Evolutionary conservation across 306 rosid genomes (phyloP), one percentile per base, ranked within the genome.

Genomic region (Abrus pulchellus): DNA sequence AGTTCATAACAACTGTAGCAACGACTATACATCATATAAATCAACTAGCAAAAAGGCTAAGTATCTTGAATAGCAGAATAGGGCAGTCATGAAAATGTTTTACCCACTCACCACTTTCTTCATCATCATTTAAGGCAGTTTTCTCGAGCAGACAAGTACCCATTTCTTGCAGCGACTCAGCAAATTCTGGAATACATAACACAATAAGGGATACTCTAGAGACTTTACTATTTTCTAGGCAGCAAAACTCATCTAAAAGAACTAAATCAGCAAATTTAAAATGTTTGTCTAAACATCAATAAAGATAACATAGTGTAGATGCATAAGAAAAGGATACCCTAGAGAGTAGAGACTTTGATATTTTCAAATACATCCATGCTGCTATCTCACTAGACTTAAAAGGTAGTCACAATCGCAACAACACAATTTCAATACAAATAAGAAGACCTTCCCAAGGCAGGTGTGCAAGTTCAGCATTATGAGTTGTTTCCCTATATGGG

Each of bases 111-210:
- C 97, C 89, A 59, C 88, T 88, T 74, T 88, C 90, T 79, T 81
- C 87, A 77, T 87, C 87, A 55, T 91, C 88, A 68, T 88, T 79
- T 66, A 86, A 62, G 59, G 88, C 33, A 38, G 90, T 85, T 85
- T 91, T 89, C 84, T 89, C 92, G 73, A 89, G 48, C 36, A 94
- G 83, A 90, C 97, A 92, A 70, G 84, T 38, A 55, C 98, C 98
- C 98, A 94, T 90, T 88, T 94, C 97, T 78, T 70, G 87, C 83
- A 94, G 81, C 4, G 98, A 94, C 89, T 94, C 94, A 0, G 98
- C 90, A 85, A 94, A 94, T 76, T 94, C 98, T 94, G 93, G 72
- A 87, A 84, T 73, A 78, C 47, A n/a, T 30, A 83, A 53, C 76
- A 72, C 64, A 32, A 66, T 33, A 71, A 76, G 12, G 34, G 32